Evolutionary conservation across 805 yeast genomes (phyloP), one percentile per base, ranked within the genome.

Genomic region (Wickerhamomyces chaumierensis): DNA sequence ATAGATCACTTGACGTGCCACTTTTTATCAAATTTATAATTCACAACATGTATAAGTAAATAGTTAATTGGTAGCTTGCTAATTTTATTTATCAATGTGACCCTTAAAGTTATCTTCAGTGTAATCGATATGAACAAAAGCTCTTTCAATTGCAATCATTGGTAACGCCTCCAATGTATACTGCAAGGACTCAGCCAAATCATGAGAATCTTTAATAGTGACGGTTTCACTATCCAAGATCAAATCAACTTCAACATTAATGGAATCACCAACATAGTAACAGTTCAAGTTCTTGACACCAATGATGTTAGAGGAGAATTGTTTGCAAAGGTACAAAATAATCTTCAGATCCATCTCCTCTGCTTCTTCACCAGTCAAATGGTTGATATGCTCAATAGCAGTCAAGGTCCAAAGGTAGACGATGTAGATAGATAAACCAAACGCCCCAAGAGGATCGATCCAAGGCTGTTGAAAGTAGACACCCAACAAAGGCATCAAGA

Each of bases 81-180:
- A n/a, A n/a, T n/a, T n/a, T 28, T 32, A 16, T 32, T 16, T 18
- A 32, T 17, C 14, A 8, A 63, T 40, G 39, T 65, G 69, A 1
- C 69, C 69, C 33, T 47, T 47, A 46, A 50, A 65, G 42, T 66
- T 65, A 12, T 57, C 55, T 15, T 56, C 66, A 34, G 57, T 56
- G 42, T 76, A 77, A 48, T 83, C 94, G 25, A 82, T 66, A 53
- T 83, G 94, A 15, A 83, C 92, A 64, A 78, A 83, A 2, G 88
- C 86, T 38, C 94, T 63, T 52, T 83, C 90, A 3, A 83, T 86
- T 55, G 66, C 71, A 2, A 83, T 87, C 55, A 66, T 71, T 0
- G 90, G 87, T 42, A 83, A 60, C 0, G 87, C 75, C 46, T 83
- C 94, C 19, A 83, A 65, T 2, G 92, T 82, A 51, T 81, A 83